Evolutionary conservation across 2,329 filamentous ascomycete genomes (phyloP), one percentile per base, ranked within the genome.

Genomic region (Cadophora sp.): DNA sequence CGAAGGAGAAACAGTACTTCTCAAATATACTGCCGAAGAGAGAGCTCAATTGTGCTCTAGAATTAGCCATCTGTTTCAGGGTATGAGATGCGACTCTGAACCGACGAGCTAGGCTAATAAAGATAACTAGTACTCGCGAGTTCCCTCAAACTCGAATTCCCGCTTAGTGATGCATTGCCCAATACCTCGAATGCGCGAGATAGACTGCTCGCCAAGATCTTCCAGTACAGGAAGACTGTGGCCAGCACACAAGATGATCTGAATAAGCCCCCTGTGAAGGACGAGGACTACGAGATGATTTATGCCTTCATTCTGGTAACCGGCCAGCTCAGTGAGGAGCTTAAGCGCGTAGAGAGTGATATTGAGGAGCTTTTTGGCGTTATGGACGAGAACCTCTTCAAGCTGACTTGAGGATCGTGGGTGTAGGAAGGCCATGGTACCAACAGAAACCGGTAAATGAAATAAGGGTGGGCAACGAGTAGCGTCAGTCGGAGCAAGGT

Each of bases 101-200:
- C 8, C 9, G n/a, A n/a, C 29, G 58, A 40, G 22, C 51, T 76
- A 78, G 59, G 77, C 50, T 3, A 43, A 65, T 46, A 16, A 29
- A 19, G 62, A 79, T 46, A 26, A 50, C 37, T 24, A 77, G 96
- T 98, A 6, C 87, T 99, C 71, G 96, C 96, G 1, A 96, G 92
- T 51, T 97, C 92, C 16, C 89, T 98, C 81, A 97, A 97, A 84
- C 86, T 98, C 9, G 94, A 97, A 80, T 98, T 97, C 75, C 94
- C 96, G 0, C 84, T 99, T 68, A 95, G 92, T 43, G 94, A 97
- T 76, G 92, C 92, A 14, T 84, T 98, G 51, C 96, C 96, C 0
- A 94, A 90, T 69, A 92, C 97, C 37, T 89, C 92, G 61, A 88
- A 92, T 77, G 89, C 91, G 50, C 87, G 96, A 71, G 94, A 99